Evolutionary conservation across 2,329 filamentous ascomycete species (phyloP), one percentile per base, ranked within the genome.

Genomic region (Trichophyton simii): DNA sequence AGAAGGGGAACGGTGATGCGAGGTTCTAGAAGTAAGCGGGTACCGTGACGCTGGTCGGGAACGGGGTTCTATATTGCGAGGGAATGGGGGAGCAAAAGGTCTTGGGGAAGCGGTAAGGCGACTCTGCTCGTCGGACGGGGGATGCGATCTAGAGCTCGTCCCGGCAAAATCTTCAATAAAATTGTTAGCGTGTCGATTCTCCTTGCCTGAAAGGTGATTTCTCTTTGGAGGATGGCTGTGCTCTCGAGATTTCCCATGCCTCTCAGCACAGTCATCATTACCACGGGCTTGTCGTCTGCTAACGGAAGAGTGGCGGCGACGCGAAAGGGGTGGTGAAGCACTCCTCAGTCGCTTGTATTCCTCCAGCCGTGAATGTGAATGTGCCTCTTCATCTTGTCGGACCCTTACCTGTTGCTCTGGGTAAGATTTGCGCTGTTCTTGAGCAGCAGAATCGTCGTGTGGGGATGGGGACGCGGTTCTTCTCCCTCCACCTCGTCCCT

Each of bases 261-360:
- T 71, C 62, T 69, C 70, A 52, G 69, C 66, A 57, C 68, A 70
- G 55, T 74, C 72, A 60, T 75, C 71, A 65, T 73, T 72, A 59
- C 72, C 73, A 65, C 71, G 72, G 63, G 72, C 69, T 62, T 70
- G 68, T 44, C 69, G 68, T 42, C 69, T 67, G 42, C 71, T 44
- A 18, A n/a, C 31, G 20, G 60, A 71, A 46, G 68, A 66, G 57
- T 68, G 67, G 38, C 68, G 68, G 25, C 64, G 69, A 60, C 67
- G 68, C 42, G 65, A 66, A 55, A 67, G 68, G 52, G 72, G 59
- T 60, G 67, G 73, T 34, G 76, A 77, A 60, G 73, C 73, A 64
- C 74, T 76, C 61, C 73, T 72, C 61, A 72, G 77, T 63, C 74
- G 71, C 65, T 72, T 72, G 58, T 73, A 70, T 69, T 59, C 76